Evolutionary conservation across 2,329 filamentous ascomycete genomes (phyloP), one percentile per base, ranked within the genome.

Genomic region (Spiromastix sp.): DNA sequence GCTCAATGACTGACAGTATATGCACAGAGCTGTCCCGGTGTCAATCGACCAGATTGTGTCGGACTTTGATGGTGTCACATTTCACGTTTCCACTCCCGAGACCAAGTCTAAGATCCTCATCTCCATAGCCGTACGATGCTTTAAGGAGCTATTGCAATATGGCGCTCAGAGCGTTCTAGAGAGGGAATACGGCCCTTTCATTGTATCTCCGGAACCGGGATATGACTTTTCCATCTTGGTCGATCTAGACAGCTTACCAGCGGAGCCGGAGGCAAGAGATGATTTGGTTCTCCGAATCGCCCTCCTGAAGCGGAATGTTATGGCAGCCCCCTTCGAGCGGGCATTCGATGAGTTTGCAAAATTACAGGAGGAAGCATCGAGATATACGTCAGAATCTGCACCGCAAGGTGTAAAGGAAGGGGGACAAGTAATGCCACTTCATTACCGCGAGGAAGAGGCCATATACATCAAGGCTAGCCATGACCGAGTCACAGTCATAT

Each of bases 401-500:
- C 91, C 91, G 1, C 85, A 94, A 57, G 89, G 87, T 43, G 71
- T 95, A 19, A 70, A 71, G 46, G 91, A 96, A 63, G 89, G 91
- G 33, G 87, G 89, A 38, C 78, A 91, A 48, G 81, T 96, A 40
- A 94, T 93, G 74, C 79, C 89, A 2, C 93, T 99, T 50, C 89
- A 96, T 62, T 98, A 99, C 67, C 83, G 91, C 38, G 93, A 99
- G 54, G 87, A 96, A 68, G 91, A 99, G 61, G 87, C 91, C 34
- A 96, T 99, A 55, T 98, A 93, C 62, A 81, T 98, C 68, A 96
- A 98, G 68, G 89, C 91, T 42, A 93, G 84, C 60, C 83, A 93
- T 66, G 91, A 99, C 59, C 79, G 91, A 52, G 91, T 99, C 34
- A 98, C 93, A 1, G 87, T 98, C 52, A 98, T 98, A 55, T 98